Evolutionary conservation across 805 yeast genomes (phyloP), one percentile per base, ranked within the genome.

Genomic region (Candida sonorensis): DNA sequence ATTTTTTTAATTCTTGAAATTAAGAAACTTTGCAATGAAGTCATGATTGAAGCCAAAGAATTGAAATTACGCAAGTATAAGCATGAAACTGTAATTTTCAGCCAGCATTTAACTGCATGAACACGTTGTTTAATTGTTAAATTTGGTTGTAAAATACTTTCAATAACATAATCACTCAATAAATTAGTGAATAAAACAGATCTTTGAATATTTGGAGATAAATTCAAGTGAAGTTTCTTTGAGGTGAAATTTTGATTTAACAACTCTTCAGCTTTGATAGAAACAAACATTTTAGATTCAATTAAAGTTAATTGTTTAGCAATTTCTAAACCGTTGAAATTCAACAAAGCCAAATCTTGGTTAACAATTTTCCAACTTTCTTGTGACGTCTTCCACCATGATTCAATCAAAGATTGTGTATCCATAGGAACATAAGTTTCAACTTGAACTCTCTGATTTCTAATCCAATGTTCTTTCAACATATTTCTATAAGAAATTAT

Each of bases 221-320:
- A 49, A 26, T 71, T 70, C 39, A 74, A 59, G 40, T 72, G 71
- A 1, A 78, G 67, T 37, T 76, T 72, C 42, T 75, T 75, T 10
- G 76, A 65, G 2, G 80, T 64, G 50, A 69, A 78, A 46, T 77
- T 80, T 32, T 72, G 77, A 48, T 78, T 75, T 34, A 81, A 55
- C 31, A 83, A 59, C 48, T 83, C 94, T 27, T 70, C 76, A 2
- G 81, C 73, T 45, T 68, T 69, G 33, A 83, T 74, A 1, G 71
- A 57, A 38, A 83, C 64, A 54, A 77, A 82, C 29, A 83, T 66
- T 26, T 66, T 67, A 2, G 82, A 74, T 50, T 83, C 94, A 39
- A 83, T 71, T 13, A 81, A 57, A 0, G 92, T 81, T 29, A 83
- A 59, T 43, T 82, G 92, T 48, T 81, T 82, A 3, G 92, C 88